Conservation (phyloP, 75 land plant species). For the Adiantum capillusveneris region DNA sequence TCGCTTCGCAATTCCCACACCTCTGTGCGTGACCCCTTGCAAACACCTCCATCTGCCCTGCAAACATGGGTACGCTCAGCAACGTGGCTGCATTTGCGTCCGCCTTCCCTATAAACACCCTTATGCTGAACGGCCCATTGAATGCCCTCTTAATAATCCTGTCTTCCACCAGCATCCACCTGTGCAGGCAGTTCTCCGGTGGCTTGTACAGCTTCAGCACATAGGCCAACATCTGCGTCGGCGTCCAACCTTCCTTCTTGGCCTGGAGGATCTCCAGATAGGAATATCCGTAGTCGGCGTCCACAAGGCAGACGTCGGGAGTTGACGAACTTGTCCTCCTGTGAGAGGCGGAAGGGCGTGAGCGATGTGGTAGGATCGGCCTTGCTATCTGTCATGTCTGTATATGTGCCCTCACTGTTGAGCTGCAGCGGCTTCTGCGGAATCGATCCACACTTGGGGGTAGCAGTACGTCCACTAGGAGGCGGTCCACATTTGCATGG, state of each 20-base stretch:
- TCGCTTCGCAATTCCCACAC: neutral
- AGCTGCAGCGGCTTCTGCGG: neutral
- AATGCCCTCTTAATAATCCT: no score
- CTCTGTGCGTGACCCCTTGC: neutral
- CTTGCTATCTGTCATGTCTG: no score
- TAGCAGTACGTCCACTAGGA: constrained; percentile 5
- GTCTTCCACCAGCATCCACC: no score
- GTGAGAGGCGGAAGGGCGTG: neutral
- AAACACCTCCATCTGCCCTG: no score
- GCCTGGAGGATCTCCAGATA: constrained; percentile 1
- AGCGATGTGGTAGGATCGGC: neutral
- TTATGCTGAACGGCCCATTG: neutral
- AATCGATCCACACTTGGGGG: neutral
- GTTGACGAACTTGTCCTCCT: neutral
- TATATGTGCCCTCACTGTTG: no score
- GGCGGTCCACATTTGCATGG: no score
- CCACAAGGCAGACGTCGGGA: neutral
- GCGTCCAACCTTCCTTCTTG: neutral
- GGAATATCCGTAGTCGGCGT: neutral
- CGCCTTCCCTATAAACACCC: no score
- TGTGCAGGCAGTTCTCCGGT: neutral
- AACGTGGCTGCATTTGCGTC: neutral
- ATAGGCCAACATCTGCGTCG: neutral
- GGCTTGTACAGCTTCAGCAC: constrained; percentile 3
- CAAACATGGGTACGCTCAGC: neutral